These are phyloP conservation scores for Trifolium pratense DNA, from an alignment of 306 rosid species.

Conservation along the genomic window DNA sequence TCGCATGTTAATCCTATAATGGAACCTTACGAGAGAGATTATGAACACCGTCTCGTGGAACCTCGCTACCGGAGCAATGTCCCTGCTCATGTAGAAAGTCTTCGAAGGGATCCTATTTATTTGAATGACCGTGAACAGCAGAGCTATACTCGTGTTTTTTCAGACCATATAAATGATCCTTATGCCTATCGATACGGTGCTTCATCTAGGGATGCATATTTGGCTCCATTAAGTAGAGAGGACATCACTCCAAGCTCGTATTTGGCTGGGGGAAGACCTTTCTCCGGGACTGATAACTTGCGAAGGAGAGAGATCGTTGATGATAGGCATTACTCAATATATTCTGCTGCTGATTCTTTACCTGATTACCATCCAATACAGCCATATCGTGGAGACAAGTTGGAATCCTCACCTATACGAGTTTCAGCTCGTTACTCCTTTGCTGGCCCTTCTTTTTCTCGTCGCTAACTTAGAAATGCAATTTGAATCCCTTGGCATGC, in stretches of 20 bases:
- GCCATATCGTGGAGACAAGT: conserved; percentile 39
- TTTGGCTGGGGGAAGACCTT: conserved; percentile 49
- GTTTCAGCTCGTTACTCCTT: conserved; percentile 74
- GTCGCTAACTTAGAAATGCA: conserved; percentile 43
- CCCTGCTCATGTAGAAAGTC: conserved; percentile 50
- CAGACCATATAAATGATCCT: conserved; percentile 52
- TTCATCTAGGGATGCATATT: conserved; percentile 52
- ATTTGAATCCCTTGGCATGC: not conserved
- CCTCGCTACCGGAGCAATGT: conserved; percentile 43
- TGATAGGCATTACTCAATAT: conserved; percentile 63
- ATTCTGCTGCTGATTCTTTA: conserved; percentile 57
- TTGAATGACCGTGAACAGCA: conserved; percentile 55
- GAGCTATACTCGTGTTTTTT: conserved; percentile 49
- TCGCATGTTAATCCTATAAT: conserved; percentile 41
- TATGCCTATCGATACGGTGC: conserved; percentile 45
- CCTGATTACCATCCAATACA: conserved; percentile 47
- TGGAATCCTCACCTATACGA: conserved; percentile 48
- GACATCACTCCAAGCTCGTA: conserved; percentile 56
- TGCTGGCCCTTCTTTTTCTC: conserved; percentile 52
- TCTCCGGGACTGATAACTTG: conserved; percentile 47
- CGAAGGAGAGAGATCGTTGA: conserved; percentile 53
- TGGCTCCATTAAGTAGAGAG: conserved; percentile 58
- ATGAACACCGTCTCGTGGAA: conserved; percentile 53
- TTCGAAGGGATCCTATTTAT: conserved; percentile 50
- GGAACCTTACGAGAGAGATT: conserved; percentile 57